Evolutionary conservation across 1,284 basidiomycete genomes (phyloP), one percentile per base, ranked within the genome.

Genomic region (Moniliella sp.): DNA sequence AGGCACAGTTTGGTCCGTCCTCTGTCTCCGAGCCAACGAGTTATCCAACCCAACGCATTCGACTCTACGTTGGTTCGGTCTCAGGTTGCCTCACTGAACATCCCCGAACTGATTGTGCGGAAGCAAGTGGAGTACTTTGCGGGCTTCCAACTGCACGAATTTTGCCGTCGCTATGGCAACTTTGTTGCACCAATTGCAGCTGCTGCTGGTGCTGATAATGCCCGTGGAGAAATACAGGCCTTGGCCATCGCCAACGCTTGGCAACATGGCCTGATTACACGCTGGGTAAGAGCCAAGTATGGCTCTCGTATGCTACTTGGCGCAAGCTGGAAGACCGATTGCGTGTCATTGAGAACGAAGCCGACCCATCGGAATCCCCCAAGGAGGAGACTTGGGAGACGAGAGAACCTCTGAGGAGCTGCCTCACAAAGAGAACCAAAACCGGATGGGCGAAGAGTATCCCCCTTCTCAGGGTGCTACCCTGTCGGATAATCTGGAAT

Each of bases 1-100:
- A n/a, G 21, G 8, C 21, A 15, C 30, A n/a, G 48, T 75, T 4
- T 91, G 83, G 82, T 72, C 71, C 0, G 66, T 91, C 7, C 68
- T 74, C 0, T 82, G 80, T 43, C 72, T 93, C 36, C 72, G 80
- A 2, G 82, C 86, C 1, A 91, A 88, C 62, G 83, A 88, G 61
- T 80, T 78, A 0, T 69, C 71, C 75, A 76, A 0, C 69, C 81
- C 11, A 81, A 83, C 46, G 80, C 78, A 3, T 82, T 86, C 53
- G 83, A 91, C 63, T 76, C 78, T 50, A 72, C 76, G 2, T 68
- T 79, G 1, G 75, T 88, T 40, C 77, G 78, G 52, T 64, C 72
- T 0, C 83, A 91, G 60, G 67, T 91, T 19, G 69, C 74, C 1
- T 66, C 74, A 0, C 64, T 82, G 5, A 69, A 78, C 10, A 64